A percentile compares a stretch with the other conserved stretches of the same genome.
phyloP scores from a whole-genome alignment of 1,284 basidiomycete species.

The Microbotryum silenes-acaulis region DNA sequence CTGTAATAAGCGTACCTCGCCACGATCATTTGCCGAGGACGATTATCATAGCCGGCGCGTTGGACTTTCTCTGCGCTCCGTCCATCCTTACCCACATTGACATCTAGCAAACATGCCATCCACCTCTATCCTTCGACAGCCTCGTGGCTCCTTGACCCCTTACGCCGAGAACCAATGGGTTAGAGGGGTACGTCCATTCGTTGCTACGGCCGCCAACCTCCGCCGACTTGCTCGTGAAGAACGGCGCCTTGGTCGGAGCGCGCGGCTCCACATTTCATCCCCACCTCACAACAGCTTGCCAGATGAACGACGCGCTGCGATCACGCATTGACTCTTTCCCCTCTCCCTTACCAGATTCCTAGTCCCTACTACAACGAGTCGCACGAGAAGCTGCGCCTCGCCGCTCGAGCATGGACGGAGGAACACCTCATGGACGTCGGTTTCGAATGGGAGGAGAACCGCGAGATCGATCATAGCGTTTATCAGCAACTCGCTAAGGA shows the following conservation, averaged over 20 bases:
- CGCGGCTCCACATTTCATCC: no score
- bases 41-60: no score
- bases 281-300: no score
- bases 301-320: no score
- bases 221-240: conserved; percentile 2
- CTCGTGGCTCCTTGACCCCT: conserved; percentile 1
- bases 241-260: neutral
- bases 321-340: no score
- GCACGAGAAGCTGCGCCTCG: conserved; percentile 40
- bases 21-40: no score
- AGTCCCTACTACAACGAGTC: conserved; percentile 43
- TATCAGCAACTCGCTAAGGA: conserved; percentile 35
- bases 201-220: neutral
- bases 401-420: conserved; percentile 34
- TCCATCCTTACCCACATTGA: neutral
- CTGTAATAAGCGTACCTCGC: no score
- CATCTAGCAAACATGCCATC: neutral
- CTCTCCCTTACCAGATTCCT: conserved; percentile 4
- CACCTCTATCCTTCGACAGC: no score
- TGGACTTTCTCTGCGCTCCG: neutral
- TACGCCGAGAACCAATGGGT: conserved; percentile 17
- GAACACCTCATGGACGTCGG: conserved; percentile 19
- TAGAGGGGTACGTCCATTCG: no score
- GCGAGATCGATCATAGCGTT: conserved; percentile 31
- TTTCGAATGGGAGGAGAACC: conserved; percentile 32